These are phyloP conservation scores for Calonectria fujianensis DNA, from an alignment of 2,329 filamentous ascomycete species.

Conservation along the genomic window DNA sequence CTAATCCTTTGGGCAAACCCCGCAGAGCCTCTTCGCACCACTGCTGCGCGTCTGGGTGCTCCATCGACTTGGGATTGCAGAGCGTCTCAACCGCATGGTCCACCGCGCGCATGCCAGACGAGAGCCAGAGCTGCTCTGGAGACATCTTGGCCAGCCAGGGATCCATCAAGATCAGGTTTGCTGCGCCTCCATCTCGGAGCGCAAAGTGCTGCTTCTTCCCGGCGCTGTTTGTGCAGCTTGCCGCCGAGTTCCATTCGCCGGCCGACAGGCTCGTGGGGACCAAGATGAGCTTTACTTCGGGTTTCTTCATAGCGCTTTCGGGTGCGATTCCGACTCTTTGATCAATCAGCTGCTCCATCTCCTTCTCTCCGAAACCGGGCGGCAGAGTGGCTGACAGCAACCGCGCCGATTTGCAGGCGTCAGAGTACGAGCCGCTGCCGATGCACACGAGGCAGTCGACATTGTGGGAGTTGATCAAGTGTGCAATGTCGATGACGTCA, in stretches of 20 bases:
- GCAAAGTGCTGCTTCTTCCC: constrained; percentile 25
- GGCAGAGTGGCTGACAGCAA: constrained; percentile 5
- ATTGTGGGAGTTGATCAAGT: neutral
- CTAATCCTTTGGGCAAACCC: neutral
- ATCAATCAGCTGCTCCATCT: constrained; percentile 12
- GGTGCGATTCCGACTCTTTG: constrained; percentile 3
- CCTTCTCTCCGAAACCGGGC: constrained; percentile 6
- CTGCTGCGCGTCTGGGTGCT: constrained; percentile 14
- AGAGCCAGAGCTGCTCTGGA: constrained; percentile 5
- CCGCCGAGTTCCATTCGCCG: constrained; percentile 19
- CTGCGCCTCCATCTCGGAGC: constrained; percentile 5
- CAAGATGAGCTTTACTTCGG: neutral
- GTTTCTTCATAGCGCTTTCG: neutral
- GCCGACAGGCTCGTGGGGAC: constrained; percentile 20
- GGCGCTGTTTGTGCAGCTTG: constrained; percentile 15
- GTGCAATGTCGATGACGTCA: constrained; percentile 10
- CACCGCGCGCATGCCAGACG: constrained; percentile 12
- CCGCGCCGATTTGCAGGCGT: constrained; percentile 17
- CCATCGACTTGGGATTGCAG: constrained; percentile 2
- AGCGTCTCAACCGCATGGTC: constrained; percentile 18
- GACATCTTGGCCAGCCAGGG: neutral
- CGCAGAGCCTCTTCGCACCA: constrained; percentile 7
- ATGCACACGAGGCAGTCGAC: constrained; percentile 13
- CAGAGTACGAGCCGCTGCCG: constrained; percentile 20
- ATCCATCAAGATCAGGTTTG: constrained; percentile 14